phyloP scores from a whole-genome alignment of 345 rosid genomes.

The Eucalyptus coolabah region DNA sequence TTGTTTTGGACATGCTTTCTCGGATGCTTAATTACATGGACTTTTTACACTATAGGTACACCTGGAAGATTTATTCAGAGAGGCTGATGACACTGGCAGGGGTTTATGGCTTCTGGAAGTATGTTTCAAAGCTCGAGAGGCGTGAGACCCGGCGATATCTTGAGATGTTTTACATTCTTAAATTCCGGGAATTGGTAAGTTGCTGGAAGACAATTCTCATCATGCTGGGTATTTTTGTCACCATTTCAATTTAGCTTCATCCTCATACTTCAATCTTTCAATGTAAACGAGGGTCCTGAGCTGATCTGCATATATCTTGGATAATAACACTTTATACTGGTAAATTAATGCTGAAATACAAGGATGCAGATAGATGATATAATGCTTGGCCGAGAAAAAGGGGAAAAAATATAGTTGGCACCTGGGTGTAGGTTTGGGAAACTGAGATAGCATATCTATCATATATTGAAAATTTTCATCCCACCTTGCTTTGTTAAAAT shows the following conservation, averaged over 20 bases:
- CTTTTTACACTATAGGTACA: slow-evolving; percentile 41
- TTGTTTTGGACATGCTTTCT: background rate
- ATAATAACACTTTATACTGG: background rate
- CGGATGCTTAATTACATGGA: background rate
- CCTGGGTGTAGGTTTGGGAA: background rate
- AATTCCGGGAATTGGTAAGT: slow-evolving; percentile 80
- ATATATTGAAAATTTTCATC: background rate
- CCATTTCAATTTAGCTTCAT: background rate
- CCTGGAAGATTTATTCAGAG: slow-evolving; percentile 95
- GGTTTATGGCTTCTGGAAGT: slow-evolving; percentile 94
- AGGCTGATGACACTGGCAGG: slow-evolving; percentile 93
- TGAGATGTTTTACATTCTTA: slow-evolving; percentile 98
- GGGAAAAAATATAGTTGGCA: background rate
- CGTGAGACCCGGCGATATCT: slow-evolving; percentile 88
- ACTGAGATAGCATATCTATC: background rate
- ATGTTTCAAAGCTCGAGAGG: slow-evolving; percentile 83
- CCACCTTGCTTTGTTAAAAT: background rate
- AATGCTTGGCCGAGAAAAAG: background rate
- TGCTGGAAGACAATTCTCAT: background rate
- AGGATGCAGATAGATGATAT: background rate
- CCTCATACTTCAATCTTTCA: background rate
- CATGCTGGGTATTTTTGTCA: background rate
- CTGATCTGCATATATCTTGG: background rate
- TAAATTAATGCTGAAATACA: background rate
- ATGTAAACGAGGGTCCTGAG: background rate